Conservation (phyloP, 495 filamentous ascomycete genomes). For the Lepidopterella palustris region DNA sequence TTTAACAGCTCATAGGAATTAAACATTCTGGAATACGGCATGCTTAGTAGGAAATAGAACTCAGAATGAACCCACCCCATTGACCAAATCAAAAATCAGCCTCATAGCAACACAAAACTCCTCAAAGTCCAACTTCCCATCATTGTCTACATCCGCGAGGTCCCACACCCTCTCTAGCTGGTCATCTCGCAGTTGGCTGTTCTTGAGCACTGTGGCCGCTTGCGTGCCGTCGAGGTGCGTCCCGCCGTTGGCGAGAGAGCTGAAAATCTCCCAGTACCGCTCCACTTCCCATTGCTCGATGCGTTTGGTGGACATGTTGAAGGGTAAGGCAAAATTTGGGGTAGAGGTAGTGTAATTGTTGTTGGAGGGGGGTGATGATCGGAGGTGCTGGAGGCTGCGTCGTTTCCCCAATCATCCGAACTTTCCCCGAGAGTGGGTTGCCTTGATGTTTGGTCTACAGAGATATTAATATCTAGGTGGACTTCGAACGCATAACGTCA, state of each 20-base stretch:
- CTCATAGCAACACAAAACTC: constrained; percentile 99
- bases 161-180: constrained; percentile 98
- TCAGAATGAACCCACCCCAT: constrained; percentile 54
- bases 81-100: constrained; percentile 91
- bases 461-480: too few species aligned
- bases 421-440: too few species aligned
- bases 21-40: too few species aligned
- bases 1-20: too few species aligned
- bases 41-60: neutral
- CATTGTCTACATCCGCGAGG: constrained; percentile 90
- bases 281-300: constrained; percentile 96
- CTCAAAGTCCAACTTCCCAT: constrained; percentile 96
- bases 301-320: constrained; percentile 53
- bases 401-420: too few species aligned
- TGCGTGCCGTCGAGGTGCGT: constrained; percentile 81
- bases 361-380: neutral
- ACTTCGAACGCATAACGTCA: too few species aligned
- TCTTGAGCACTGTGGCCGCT: constrained; percentile 91
- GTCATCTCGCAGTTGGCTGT: constrained; percentile 85
- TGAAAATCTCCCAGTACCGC: constrained; percentile 99
- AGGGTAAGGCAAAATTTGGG: neutral
- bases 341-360: neutral
- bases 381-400: neutral
- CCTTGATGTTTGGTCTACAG: too few species aligned
- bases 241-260: constrained; percentile 73